Evolutionary conservation across 1,139 yeast genomes (phyloP).

Genomic region (Ogataea hybrid): DNA sequence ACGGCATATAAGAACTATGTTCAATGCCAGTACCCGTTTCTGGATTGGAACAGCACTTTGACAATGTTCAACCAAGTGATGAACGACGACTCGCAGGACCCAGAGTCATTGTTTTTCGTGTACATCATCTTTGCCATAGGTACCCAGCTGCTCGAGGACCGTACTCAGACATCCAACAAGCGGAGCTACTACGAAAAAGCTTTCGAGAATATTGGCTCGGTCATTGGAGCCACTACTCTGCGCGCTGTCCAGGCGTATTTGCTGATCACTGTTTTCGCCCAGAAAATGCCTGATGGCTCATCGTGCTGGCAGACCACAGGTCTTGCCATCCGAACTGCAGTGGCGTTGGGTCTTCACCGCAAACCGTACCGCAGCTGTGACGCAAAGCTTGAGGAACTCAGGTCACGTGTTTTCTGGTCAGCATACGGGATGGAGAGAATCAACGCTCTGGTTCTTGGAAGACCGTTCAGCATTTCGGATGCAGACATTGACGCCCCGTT

Average conservation of each 20-base stretch:
- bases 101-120: not conserved
- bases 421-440: conserved; percentile 6
- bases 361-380: not conserved
- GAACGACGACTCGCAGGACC: not conserved
- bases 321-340: conserved; percentile 3
- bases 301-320: conserved; percentile 9
- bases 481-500: conserved; percentile 4
- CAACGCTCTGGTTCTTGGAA: conserved; percentile 5
- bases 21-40: conserved; percentile 7
- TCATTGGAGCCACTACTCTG: conserved; percentile 3
- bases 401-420: conserved; percentile 2
- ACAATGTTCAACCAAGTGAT: not conserved
- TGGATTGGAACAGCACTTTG: conserved; percentile 1
- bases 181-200: conserved; percentile 5
- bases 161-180: too few species aligned
- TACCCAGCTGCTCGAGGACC: too few species aligned
- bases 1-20: conserved; percentile 2
- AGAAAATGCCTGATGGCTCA: conserved; percentile 6
- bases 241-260: conserved; percentile 6
- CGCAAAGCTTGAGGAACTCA: not conserved
- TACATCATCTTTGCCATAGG: too few species aligned
- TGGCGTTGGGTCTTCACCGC: conserved; percentile 2
- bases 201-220: conserved; percentile 2
- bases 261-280: conserved; percentile 4
- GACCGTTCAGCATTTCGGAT: conserved; percentile 7